A percentile compares a stretch with the other conserved stretches of the same genome.
Conservation (phyloP, 2,329 filamentous ascomycete genomes). For the Fusarium tjaetaba region DNA sequence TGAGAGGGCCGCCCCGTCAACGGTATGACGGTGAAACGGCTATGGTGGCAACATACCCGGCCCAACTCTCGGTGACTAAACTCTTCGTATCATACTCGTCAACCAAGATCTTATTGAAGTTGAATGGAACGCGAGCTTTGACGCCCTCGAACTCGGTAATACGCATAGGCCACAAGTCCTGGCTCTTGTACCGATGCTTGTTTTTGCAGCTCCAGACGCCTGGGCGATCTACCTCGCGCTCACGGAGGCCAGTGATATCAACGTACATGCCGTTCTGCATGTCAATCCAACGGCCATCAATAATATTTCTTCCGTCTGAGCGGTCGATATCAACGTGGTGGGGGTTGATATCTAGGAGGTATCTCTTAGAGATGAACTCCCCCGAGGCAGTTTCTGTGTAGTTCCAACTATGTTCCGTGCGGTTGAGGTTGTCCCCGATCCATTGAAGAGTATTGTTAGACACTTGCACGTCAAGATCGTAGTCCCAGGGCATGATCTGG, state of each 20-base stretch:
- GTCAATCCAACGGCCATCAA: slow-evolving; percentile 88
- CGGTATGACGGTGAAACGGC: not conserved
- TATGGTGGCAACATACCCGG: slow-evolving; percentile 62
- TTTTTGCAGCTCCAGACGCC: slow-evolving; percentile 85
- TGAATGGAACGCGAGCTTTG: slow-evolving; percentile 73
- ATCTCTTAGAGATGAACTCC: slow-evolving; percentile 58
- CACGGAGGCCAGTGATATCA: slow-evolving; percentile 81
- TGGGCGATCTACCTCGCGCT: slow-evolving; percentile 68
- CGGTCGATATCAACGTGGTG: slow-evolving; percentile 69
- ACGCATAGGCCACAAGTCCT: slow-evolving; percentile 81
- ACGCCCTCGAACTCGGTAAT: slow-evolving; percentile 80
- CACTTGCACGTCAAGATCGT: slow-evolving; percentile 85
- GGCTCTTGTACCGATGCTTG: slow-evolving; percentile 73
- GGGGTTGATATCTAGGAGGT: slow-evolving; percentile 82
- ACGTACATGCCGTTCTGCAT: slow-evolving; percentile 79
- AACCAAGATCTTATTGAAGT: slow-evolving; percentile 71
- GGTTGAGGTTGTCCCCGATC: slow-evolving; percentile 74
- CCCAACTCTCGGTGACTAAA: slow-evolving; percentile 67
- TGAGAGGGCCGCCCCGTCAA: not conserved
- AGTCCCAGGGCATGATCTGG: slow-evolving; percentile 83
- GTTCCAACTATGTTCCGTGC: slow-evolving; percentile 69
- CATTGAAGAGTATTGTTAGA: slow-evolving; percentile 71
- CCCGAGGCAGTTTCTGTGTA: slow-evolving; percentile 55
- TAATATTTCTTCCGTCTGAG: slow-evolving; percentile 79
- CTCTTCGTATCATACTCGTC: slow-evolving; percentile 73